Evolutionary conservation across 768 basidiomycete genomes (phyloP).

Genomic region (Russula vinacea): DNA sequence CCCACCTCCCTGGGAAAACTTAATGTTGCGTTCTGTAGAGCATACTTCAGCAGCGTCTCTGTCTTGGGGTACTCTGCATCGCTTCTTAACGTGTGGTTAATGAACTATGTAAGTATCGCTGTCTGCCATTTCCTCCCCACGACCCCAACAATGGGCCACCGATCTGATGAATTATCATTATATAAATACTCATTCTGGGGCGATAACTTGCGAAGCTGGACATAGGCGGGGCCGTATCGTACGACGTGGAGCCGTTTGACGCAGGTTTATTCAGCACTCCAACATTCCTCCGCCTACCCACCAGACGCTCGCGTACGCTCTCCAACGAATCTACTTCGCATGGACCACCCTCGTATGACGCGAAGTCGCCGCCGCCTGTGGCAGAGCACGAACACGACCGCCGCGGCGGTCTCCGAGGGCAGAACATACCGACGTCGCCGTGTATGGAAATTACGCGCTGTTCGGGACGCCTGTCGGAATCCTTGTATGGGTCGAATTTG

Average conservation of each 20-base stretch:
- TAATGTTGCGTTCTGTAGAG: constrained; percentile 1
- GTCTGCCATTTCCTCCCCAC: not conserved
- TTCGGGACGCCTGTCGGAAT: constrained; percentile 17
- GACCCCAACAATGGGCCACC: not conserved
- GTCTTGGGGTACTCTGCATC: constrained; percentile 3
- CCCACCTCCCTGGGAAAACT: not conserved
- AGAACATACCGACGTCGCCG: constrained; percentile 17
- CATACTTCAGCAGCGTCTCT: constrained; percentile 13
- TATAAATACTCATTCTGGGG: not conserved
- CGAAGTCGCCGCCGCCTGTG: not conserved
- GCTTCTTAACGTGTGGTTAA: constrained; percentile 3
- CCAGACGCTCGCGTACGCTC: constrained; percentile 26
- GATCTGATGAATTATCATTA: not conserved
- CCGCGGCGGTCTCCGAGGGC: constrained; percentile 23
- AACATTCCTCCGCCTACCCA: constrained; percentile 25
- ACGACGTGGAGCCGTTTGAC: constrained; percentile 26
- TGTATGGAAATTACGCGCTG: constrained; percentile 31
- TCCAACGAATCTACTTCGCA: constrained; percentile 28
- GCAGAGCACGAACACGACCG: constrained; percentile 1
- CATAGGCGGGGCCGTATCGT: not conserved
- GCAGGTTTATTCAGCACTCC: constrained; percentile 11
- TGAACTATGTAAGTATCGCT: constrained; percentile 13
- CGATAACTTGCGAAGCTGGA: not conserved
- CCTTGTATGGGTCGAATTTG: constrained; percentile 29
- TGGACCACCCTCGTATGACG: constrained; percentile 14